Evolutionary conservation across 2,329 filamentous ascomycete species (phyloP), one percentile per base, ranked within the genome.

Genomic region (Neocatenulostroma microsporum): DNA sequence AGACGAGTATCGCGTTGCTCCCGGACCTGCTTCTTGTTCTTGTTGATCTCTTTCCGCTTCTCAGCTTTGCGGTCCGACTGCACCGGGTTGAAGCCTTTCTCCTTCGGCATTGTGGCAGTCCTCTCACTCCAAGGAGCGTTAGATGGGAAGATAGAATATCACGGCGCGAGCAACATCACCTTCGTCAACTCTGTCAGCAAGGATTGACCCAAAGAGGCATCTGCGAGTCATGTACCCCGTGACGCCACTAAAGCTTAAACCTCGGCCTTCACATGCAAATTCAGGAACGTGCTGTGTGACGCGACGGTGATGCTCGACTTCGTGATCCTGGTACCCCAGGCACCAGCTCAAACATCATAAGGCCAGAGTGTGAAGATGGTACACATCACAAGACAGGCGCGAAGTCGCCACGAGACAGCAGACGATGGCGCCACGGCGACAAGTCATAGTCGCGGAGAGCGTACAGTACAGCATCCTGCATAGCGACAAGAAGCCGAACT

Each of bases 1-100:
- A 98, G 78, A 58, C 89, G 89, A 64, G 96, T 89, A 57, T 89
- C 93, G 51, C 86, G 80, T 37, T 84, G 80, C n/a, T 78, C 74
- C 53, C 81, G 74, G 21, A 53, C 48, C 32, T 66, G 54, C 54
- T 80, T 79, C 53, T 74, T 76, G 20, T 40, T 45, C 31, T 48
- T 48, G 17, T 39, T 37, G 45, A 78, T 59, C 17, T 66, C 67
- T 50, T 73, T 75, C 37, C 69, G 65, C 56, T 75, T 81, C 53
- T 72, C 74, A 44, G 65, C 66, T 56, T 74, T 78, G 57, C 65
- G 73, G 62, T 69, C 70, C 20, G 71, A 70, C 31, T 66, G 64
- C 20, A 73, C 75, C 17, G 76, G 76, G 52, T 80, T 80, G 54
- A 75, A 49, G 32, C 69, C 67, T 21, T 69, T 65, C 52, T 75